Percentiles rank a stretch among this genome's conserved stretches.
Conservation (phyloP, 2,329 filamentous ascomycete species). For the Phaeosphaeria sp. region DNA sequence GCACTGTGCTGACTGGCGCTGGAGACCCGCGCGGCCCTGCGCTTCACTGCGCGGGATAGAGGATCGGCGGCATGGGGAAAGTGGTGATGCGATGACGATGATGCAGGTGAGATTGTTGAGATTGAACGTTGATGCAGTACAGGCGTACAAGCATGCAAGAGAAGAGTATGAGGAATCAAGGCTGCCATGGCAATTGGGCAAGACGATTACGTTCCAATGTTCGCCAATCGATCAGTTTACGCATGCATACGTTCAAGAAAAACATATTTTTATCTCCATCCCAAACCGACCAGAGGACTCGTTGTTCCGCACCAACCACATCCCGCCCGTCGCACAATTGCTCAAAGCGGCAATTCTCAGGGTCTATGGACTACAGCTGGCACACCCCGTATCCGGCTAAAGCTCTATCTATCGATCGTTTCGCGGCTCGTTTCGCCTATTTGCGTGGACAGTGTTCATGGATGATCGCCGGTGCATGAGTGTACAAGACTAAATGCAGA, state of each 20-base stretch:
- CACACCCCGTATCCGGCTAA: background rate
- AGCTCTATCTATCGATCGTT: background rate
- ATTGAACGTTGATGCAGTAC: background rate
- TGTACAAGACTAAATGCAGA: constrained; percentile 4
- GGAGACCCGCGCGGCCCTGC: constrained; percentile 16
- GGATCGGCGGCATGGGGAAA: background rate
- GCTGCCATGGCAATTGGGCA: background rate
- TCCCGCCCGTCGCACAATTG: background rate
- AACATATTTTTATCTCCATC: background rate
- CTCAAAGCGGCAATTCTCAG: background rate
- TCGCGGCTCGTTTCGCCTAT: constrained; percentile 11
- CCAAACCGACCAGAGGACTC: background rate
- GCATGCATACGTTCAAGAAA: background rate
- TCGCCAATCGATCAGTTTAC: background rate
- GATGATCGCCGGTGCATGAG: constrained; percentile 8
- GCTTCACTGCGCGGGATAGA: constrained; percentile 4
- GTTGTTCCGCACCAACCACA: background rate
- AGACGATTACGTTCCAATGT: background rate
- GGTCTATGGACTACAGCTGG: background rate
- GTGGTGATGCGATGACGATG: constrained; percentile 1
- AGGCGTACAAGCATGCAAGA: background rate
- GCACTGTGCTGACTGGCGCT: no score
- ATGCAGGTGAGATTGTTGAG: background rate
- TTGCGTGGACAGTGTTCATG: background rate
- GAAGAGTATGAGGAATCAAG: background rate